Percentiles rank a stretch among this genome's conserved stretches.
Conservation (phyloP, 441 rosid genomes). For the Bocquillonia castaneifolia region DNA sequence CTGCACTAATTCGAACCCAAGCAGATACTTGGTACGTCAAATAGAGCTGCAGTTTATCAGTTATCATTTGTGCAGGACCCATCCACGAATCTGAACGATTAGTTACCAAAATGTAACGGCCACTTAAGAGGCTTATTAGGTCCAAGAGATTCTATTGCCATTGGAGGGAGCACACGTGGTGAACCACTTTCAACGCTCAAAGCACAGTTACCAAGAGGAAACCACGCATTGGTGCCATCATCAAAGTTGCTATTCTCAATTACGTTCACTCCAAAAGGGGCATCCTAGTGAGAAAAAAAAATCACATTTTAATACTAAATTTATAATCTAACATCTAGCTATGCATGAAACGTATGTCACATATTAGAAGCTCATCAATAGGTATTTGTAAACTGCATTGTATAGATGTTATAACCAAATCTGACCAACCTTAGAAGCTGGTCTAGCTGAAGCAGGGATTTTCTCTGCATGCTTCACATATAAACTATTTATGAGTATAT, state of each 20-base stretch:
- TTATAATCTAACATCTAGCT: neutral
- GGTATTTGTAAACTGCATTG: neutral
- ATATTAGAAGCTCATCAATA: neutral
- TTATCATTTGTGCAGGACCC: constrained; percentile 90
- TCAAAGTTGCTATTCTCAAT: constrained; percentile 55
- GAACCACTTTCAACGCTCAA: constrained; percentile 59
- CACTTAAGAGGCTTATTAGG: constrained; percentile 49
- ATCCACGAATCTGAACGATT: constrained; percentile 80
- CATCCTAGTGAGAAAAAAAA: constrained; percentile 42
- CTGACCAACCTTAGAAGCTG: constrained; percentile 51
- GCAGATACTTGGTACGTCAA: constrained; percentile 88
- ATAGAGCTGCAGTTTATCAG: constrained; percentile 58
- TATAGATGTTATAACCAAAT: neutral
- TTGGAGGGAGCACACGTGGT: constrained; percentile 68
- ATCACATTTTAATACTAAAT: constrained; percentile 7
- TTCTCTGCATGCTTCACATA: constrained; percentile 60
- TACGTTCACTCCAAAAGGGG: constrained; percentile 58
- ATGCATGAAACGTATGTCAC: neutral
- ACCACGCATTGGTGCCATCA: constrained; percentile 59
- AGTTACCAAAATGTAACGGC: constrained; percentile 59
- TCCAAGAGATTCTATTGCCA: constrained; percentile 81
- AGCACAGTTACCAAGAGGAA: constrained; percentile 67
- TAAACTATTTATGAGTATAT: constrained; percentile 65
- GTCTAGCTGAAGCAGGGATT: constrained; percentile 49
- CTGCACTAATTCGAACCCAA: constrained; percentile 72